Evolutionary conservation across 495 filamentous ascomycete species (phyloP).

Genomic region (Xylaria cubensis): DNA sequence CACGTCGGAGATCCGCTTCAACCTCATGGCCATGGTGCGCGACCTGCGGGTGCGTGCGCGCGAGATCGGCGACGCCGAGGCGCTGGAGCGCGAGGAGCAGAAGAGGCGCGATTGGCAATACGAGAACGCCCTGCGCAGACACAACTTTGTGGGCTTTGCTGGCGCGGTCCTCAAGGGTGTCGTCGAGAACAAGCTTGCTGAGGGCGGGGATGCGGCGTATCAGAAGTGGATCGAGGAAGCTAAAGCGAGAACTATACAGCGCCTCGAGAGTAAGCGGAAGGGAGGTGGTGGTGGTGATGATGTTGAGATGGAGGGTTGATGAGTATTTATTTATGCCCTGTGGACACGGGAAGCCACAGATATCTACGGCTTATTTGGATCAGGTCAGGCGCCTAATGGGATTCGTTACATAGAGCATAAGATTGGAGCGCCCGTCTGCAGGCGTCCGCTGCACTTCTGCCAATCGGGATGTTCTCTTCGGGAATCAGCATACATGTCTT

Average conservation of each 20-base stretch:
- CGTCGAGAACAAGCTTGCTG: slow-evolving; percentile 69
- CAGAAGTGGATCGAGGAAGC: slow-evolving; percentile 80
- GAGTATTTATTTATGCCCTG: neutral
- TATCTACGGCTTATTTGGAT: neutral
- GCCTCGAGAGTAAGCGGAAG: slow-evolving; percentile 59
- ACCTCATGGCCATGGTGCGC: slow-evolving; percentile 88
- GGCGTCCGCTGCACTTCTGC: slow-evolving; percentile 7
- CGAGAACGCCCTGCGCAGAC: slow-evolving; percentile 91
- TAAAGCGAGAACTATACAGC: slow-evolving; percentile 71
- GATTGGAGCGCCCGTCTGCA: neutral
- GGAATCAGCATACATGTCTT: neutral
- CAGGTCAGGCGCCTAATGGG: neutral
- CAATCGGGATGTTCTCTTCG: neutral
- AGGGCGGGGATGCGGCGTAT: slow-evolving; percentile 66
- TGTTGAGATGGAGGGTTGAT: slow-evolving; percentile 51
- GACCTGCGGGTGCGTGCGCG: slow-evolving; percentile 77
- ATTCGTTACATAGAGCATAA: neutral
- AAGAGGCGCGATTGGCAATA: slow-evolving; percentile 89
- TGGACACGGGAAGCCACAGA: neutral
- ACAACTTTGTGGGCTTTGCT: slow-evolving; percentile 97
- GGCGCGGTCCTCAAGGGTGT: slow-evolving; percentile 91
- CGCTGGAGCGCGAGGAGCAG: slow-evolving; percentile 77
- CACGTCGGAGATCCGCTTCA: slow-evolving; percentile 88
- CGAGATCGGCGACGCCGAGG: slow-evolving; percentile 83
- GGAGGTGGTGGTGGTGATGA: slow-evolving; percentile 51